Conservation (phyloP, 345 rosid genomes). For the Sapria himalayana region DNA sequence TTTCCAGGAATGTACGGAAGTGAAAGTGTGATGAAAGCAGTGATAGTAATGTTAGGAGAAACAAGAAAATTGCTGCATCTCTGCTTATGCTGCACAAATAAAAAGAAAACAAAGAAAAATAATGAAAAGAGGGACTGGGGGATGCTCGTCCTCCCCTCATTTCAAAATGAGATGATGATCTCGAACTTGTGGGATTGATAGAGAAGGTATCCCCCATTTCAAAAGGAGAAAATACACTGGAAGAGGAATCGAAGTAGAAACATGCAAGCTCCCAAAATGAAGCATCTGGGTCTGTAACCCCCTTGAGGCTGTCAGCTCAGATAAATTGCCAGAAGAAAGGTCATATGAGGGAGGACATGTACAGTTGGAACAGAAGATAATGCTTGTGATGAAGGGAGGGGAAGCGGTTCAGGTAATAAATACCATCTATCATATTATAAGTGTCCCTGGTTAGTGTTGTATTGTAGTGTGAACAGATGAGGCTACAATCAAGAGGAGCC, state of each 20-base stretch:
- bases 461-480: too few species aligned
- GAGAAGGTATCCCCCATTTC: too few species aligned
- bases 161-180: slow-evolving; percentile 19
- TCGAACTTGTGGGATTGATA: too few species aligned
- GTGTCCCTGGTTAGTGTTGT: too few species aligned
- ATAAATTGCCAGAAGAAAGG: slow-evolving; percentile 18
- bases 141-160: slow-evolving; percentile 10
- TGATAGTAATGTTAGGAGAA: slow-evolving; percentile 21
- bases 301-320: slow-evolving; percentile 9
- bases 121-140: slow-evolving; percentile 13
- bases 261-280: too few species aligned
- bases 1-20: slow-evolving; percentile 12
- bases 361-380: slow-evolving; percentile 59
- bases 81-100: slow-evolving; percentile 10
- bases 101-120: slow-evolving; percentile 8
- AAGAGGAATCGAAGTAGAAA: slow-evolving; percentile 13
- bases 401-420: slow-evolving; percentile 58
- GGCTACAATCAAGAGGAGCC: too few species aligned
- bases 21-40: slow-evolving; percentile 21
- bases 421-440: background rate
- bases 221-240: too few species aligned
- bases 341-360: slow-evolving; percentile 27
- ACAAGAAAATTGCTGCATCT: slow-evolving; percentile 13
- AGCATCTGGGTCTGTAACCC: slow-evolving; percentile 7
- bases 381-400: slow-evolving; percentile 74